Percentiles rank a stretch among this genome's conserved stretches.
phyloP scores from a whole-genome alignment of 2,329 filamentous ascomycete genomes.

The Epicoccum nigrum region DNA sequence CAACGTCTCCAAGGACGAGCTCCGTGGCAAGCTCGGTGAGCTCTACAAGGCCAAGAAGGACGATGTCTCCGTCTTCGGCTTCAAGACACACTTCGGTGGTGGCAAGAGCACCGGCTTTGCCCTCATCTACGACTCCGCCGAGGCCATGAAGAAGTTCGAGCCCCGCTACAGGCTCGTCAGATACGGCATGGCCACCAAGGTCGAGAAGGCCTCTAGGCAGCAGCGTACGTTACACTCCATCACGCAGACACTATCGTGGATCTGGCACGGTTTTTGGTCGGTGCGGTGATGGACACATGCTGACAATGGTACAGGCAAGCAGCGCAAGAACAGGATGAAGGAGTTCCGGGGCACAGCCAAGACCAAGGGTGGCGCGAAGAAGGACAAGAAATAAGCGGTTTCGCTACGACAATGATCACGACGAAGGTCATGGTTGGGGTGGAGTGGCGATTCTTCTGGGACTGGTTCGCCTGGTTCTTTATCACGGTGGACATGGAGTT shows the following conservation, averaged over 20 bases:
- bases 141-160: slow-evolving; percentile 99
- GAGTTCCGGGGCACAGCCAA: slow-evolving; percentile 97
- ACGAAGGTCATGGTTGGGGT: slow-evolving; percentile 39
- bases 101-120: slow-evolving; percentile 99
- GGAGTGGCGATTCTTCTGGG: slow-evolving; percentile 42
- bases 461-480: slow-evolving; percentile 40
- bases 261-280: slow-evolving; percentile 11
- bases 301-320: slow-evolving; percentile 78
- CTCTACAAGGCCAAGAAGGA: slow-evolving; percentile 99
- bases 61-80: slow-evolving; percentile 96
- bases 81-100: slow-evolving; percentile 98
- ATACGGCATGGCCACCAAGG: slow-evolving; percentile 89
- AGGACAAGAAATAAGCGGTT: slow-evolving; percentile 72
- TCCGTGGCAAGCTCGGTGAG: slow-evolving; percentile 90
- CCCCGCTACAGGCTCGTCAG: slow-evolving; percentile 96
- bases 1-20: slow-evolving; percentile 99
- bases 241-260: slow-evolving; percentile 12
- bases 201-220: slow-evolving; percentile 97
- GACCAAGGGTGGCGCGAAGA: slow-evolving; percentile 92
- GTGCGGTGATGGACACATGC: slow-evolving; percentile 27
- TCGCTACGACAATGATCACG: slow-evolving; percentile 34
- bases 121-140: slow-evolving; percentile 96
- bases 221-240: slow-evolving; percentile 77
- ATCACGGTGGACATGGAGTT: slow-evolving; percentile 44
- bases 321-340: slow-evolving; percentile 99